Evolutionary conservation across 2,329 filamentous ascomycete genomes (phyloP).

Genomic region (Cercospora janseana): DNA sequence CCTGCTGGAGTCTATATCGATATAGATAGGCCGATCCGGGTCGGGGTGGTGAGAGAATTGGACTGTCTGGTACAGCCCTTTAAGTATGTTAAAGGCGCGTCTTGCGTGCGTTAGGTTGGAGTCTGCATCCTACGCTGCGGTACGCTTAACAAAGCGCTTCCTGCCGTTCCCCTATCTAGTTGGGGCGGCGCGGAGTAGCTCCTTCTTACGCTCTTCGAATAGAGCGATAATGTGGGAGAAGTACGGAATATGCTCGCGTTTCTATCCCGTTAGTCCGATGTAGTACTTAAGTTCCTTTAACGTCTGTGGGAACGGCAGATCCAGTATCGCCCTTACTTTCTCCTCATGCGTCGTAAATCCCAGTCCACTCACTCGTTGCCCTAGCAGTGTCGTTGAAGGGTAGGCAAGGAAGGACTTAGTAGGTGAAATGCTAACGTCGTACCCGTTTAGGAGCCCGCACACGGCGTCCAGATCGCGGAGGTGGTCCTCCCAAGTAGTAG

Average conservation of each 20-base stretch:
- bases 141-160: too few species aligned
- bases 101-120: too few species aligned
- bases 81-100: too few species aligned
- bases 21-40: background rate
- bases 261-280: background rate
- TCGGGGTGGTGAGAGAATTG: background rate
- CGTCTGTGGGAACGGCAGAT: background rate
- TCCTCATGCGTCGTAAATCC: too few species aligned
- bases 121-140: too few species aligned
- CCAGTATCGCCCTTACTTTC: background rate
- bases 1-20: background rate
- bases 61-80: too few species aligned
- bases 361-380: too few species aligned
- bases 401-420: background rate
- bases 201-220: background rate
- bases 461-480: too few species aligned
- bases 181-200: background rate
- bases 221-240: too few species aligned
- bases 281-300: background rate
- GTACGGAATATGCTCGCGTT: too few species aligned
- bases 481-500: too few species aligned
- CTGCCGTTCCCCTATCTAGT: background rate
- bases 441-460: background rate
- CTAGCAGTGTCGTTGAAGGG: background rate
- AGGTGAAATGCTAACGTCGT: background rate